Evolutionary conservation across 441 rosid genomes (phyloP), one percentile per base, ranked within the genome.

Genomic region (Eruca vesicaria): DNA sequence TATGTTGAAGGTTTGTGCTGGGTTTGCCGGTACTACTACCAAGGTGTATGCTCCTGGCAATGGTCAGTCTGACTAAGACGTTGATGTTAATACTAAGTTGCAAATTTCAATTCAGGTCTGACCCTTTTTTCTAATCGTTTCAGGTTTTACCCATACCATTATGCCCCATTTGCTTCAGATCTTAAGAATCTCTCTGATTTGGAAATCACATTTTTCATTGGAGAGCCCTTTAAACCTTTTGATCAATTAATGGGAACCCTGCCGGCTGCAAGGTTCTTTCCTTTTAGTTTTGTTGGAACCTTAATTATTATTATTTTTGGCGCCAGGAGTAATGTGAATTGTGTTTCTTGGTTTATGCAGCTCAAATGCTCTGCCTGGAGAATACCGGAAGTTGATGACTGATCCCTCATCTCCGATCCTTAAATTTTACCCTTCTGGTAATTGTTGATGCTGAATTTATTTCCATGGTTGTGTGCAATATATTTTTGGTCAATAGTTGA

Each of bases 111-210:
- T 65, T 20, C 15, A 43, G 19, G 19, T 36, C 11, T 70, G 68
- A 58, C 38, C 56, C 8, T 36, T 45, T 45, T 36, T 63, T 68
- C 14, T 69, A 23, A 80, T 67, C 79, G 15, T 71, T 86, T 77
- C 90, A 96, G 98, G 99, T 92, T 90, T 84, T 96, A 96, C 79
- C 98, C 99, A 38, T 93, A 87, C 82, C 96, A 96, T 80, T 96
- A 93, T 83, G 98, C 98, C 43, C 99, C 99, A 58, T 96, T 96
- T 89, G 98, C 99, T 82, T 93, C 98, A 33, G 98, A 96, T 84
- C 92, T 96, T 77, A 86, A 83, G 68, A 92, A 81, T 82, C 85
- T 96, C 68, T 32, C 80, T 63, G 96, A 89, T 69, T 62, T 92
- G 84, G 99, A 96, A 81, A 90, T 93, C 76, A 96, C 95, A 2